phyloP scores from a whole-genome alignment of 805 yeast genomes.

The Saturnispora serradocipensis region DNA sequence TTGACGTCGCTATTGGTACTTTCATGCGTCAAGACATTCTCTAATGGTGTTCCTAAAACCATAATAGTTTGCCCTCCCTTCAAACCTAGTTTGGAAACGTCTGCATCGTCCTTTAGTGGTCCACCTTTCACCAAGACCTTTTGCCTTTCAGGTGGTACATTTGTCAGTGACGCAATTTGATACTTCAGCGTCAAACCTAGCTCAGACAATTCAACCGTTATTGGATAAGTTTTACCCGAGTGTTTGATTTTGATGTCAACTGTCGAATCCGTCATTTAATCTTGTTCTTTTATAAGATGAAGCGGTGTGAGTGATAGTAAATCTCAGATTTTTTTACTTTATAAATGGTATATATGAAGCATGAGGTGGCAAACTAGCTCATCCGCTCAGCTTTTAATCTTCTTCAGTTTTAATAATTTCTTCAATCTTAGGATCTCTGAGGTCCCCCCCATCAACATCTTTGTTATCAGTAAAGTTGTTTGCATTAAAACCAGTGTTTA shows the following conservation, averaged over 20 bases:
- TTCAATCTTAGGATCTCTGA: neutral
- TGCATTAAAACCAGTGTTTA: no score
- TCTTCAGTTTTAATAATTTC: neutral
- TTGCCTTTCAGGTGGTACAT: conserved; percentile 83
- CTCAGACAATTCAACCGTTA: conserved; percentile 44
- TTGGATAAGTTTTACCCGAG: conserved; percentile 56
- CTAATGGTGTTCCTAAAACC: conserved; percentile 88
- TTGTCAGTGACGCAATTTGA: conserved; percentile 63
- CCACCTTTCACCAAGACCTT: conserved; percentile 87
- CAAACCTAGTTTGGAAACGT: conserved; percentile 41
- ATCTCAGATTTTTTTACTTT: neutral
- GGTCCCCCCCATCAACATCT: neutral
- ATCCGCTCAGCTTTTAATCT: neutral
- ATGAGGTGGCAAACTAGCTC: neutral
- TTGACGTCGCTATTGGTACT: conserved; percentile 40
- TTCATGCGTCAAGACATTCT: conserved; percentile 33
- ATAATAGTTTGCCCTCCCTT: conserved; percentile 63
- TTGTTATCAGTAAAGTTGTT: neutral
- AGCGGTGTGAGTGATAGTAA: neutral
- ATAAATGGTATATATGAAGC: neutral
- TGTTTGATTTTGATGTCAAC: conserved; percentile 40
- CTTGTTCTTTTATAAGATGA: neutral
- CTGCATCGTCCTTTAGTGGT: conserved; percentile 62
- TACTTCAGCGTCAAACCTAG: conserved; percentile 57
- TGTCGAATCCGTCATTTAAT: conserved; percentile 1